Percentiles rank a stretch among this genome's conserved stretches.
Conservation (phyloP, 2,329 filamentous ascomycete species). For the Beauveria bassiana region DNA sequence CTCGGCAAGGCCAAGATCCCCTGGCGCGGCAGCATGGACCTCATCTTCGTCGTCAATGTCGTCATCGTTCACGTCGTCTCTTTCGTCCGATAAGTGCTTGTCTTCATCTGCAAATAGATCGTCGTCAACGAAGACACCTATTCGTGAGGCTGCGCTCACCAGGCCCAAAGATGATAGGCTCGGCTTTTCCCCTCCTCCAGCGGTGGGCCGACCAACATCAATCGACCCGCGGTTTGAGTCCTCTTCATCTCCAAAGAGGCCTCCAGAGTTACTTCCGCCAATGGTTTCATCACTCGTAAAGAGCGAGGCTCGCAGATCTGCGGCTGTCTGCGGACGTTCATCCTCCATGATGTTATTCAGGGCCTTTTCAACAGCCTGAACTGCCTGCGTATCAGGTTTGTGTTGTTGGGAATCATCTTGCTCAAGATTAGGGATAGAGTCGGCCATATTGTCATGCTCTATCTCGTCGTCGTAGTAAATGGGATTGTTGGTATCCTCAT, state of each 20-base stretch:
- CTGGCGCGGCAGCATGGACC: slow-evolving; percentile 89
- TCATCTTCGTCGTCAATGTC: slow-evolving; percentile 63
- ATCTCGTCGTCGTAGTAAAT: slow-evolving; percentile 78
- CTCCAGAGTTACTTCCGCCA: slow-evolving; percentile 42
- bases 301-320: slow-evolving; percentile 58
- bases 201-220: slow-evolving; percentile 37
- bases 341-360: slow-evolving; percentile 88
- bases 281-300: slow-evolving; percentile 39
- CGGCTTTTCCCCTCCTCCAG: slow-evolving; percentile 54
- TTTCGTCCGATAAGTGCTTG: slow-evolving; percentile 78
- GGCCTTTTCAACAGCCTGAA: slow-evolving; percentile 87
- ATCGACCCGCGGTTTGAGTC: slow-evolving; percentile 55
- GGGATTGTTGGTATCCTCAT: slow-evolving; percentile 44
- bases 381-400: slow-evolving; percentile 67
- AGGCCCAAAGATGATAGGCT: slow-evolving; percentile 88
- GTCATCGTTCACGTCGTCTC: slow-evolving; percentile 59
- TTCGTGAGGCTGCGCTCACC: slow-evolving; percentile 77
- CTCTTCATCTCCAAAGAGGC: slow-evolving; percentile 46
- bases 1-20: slow-evolving; percentile 86
- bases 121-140: slow-evolving; percentile 88
- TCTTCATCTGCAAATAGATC: slow-evolving; percentile 88
- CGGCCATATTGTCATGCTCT: slow-evolving; percentile 61
- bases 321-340: slow-evolving; percentile 54
- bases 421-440: slow-evolving; percentile 73
- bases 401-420: slow-evolving; percentile 49